Base-by-base conservation (phyloP, 495 filamentous ascomycete genomes). In the Sporormia fimetaria region DNA sequence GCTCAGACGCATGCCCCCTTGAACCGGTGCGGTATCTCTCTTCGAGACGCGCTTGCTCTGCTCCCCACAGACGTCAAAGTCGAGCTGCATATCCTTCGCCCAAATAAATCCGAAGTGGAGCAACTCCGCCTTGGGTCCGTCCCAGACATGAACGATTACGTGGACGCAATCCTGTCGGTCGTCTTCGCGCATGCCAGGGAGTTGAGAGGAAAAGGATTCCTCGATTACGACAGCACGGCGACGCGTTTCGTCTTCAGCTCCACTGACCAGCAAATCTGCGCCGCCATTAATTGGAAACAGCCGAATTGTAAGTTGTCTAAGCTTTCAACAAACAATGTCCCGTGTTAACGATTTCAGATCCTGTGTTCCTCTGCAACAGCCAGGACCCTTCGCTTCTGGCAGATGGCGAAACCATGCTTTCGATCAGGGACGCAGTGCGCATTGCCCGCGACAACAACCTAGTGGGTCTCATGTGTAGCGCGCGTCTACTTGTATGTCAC, bases 201-300 rank as follows among this genome's bases (percentile, higher is more conserved):
- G 8, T 66, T 88, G 37, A 71, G 87, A 36, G 80, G 85, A 79
- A 47, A 53, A 15, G 49, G 44, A 6, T 21, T 31, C 3, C 44
- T 44, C 16, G 45, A 42, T 23, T 28, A 40, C 6, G 41, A 55
- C 21, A 49, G 53, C 1, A 71, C 74, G 15, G 80, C 87, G 57
- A 69, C 87, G 14, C 87, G 80, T 6, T 78, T 98, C 28, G 83
- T 96, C 16, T 94, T 96, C 58, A 87, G 83, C 43, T 87, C 82
- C 5, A 92, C 85, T 48, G 94, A 94, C 57, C 66, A 80, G 8
- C 81, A 79, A 50, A 74, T 96, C 21, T 98, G 90, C 60, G 87
- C 82, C 24, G 85, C 87, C 3, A 55, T 98, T 37, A 96, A 96
- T 58, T 98, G 92, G 92, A 98, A 98, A 61, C 90, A 98, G 58